Conservation (phyloP, 805 yeast species). For the Pichia paraexigua region DNA sequence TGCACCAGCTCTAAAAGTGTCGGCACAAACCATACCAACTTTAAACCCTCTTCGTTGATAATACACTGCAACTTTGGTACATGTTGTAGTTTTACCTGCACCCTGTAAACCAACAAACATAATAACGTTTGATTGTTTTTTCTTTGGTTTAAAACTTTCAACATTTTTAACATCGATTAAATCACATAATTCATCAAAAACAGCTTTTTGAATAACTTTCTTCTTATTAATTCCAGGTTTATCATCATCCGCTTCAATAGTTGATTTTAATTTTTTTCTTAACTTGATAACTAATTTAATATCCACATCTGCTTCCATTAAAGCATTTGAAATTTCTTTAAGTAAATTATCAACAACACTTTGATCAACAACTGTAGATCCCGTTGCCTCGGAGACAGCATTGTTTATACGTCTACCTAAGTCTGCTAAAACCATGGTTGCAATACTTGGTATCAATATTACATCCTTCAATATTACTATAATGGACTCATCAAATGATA, state of each 20-base stretch:
- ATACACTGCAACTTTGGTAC: conserved; percentile 93
- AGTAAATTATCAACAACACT: conserved; percentile 61
- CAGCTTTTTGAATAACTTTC: conserved; percentile 79
- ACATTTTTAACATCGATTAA: conserved; percentile 63
- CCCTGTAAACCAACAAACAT: conserved; percentile 99
- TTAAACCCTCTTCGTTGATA: conserved; percentile 90
- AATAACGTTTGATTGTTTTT: conserved; percentile 68
- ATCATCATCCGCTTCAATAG: conserved; percentile 48
- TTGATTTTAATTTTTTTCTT: conserved; percentile 60
- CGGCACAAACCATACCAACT: conserved; percentile 97
- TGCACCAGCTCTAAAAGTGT: conserved; percentile 99
- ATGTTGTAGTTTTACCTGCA: conserved; percentile 96
- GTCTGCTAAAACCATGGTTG: conserved; percentile 69
- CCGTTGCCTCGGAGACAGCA: conserved; percentile 60
- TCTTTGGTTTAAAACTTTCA: conserved; percentile 66
- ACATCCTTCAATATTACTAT: background rate
- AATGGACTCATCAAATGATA: background rate
- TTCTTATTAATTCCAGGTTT: conserved; percentile 58
- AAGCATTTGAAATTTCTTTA: conserved; percentile 84
- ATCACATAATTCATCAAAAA: conserved; percentile 84
- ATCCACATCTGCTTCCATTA: conserved; percentile 91
- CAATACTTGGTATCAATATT: background rate
- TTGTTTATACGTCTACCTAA: conserved; percentile 67
- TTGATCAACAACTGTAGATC: conserved; percentile 47
- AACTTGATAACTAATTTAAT: conserved; percentile 71